phyloP scores from a whole-genome alignment of 2,329 filamentous ascomycete species.

The Cercospora zeina region DNA sequence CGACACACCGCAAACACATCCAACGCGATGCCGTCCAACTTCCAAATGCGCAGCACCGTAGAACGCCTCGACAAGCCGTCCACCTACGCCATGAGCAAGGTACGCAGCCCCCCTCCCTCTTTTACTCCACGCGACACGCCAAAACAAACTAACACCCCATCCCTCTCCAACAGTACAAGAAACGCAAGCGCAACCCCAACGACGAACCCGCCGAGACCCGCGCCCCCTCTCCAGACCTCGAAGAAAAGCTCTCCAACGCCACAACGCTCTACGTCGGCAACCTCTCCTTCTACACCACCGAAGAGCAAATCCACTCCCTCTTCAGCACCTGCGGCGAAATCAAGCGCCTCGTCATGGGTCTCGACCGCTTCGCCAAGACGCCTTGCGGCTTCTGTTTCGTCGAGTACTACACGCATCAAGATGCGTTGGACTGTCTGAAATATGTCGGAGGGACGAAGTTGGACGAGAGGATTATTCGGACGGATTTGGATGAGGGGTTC shows the following conservation, averaged over 20 bases:
- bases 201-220: slow-evolving; percentile 50
- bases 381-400: slow-evolving; percentile 99
- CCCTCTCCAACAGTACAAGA: slow-evolving; percentile 62
- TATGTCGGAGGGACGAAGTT: slow-evolving; percentile 98
- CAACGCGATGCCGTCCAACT: slow-evolving; percentile 48
- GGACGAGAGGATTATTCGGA: slow-evolving; percentile 93
- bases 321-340: slow-evolving; percentile 77
- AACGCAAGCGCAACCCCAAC: slow-evolving; percentile 63
- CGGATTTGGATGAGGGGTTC: slow-evolving; percentile 93
- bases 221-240: slow-evolving; percentile 57
- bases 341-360: slow-evolving; percentile 95
- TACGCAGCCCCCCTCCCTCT: slow-evolving; percentile 46
- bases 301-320: slow-evolving; percentile 92
- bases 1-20: slow-evolving; percentile 7
- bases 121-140: slow-evolving; percentile 11
- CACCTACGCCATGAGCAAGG: slow-evolving; percentile 85
- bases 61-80: slow-evolving; percentile 92
- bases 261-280: slow-evolving; percentile 98
- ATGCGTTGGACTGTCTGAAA: slow-evolving; percentile 97
- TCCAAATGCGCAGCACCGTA: slow-evolving; percentile 66
- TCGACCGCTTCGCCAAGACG: slow-evolving; percentile 95
- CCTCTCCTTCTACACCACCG: slow-evolving; percentile 77
- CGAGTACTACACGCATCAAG: slow-evolving; percentile 97
- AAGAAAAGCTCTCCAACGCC: slow-evolving; percentile 80
- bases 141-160: slow-evolving; percentile 2